Conservation (phyloP, 306 rosid species). For the Vigna nakashimae region DNA sequence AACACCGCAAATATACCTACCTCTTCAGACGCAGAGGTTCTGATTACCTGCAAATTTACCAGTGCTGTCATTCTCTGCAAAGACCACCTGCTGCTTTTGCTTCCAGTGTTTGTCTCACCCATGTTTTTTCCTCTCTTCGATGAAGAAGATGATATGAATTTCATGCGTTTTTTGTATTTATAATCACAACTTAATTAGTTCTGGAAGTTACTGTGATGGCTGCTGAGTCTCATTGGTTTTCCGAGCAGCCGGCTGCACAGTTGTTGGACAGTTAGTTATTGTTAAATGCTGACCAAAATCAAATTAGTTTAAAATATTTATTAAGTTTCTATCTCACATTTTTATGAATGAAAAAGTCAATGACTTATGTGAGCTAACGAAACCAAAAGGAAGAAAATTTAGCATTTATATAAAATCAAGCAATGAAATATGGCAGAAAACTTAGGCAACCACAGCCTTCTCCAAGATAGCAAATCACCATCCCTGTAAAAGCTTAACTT, state of each 20-base stretch:
- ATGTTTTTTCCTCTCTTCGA: background rate
- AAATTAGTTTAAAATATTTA: no score
- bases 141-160: no score
- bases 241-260: no score
- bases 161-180: no score
- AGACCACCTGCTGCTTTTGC: slow-evolving; percentile 13
- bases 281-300: no score
- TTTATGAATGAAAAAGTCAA: background rate
- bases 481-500: slow-evolving; percentile 50
- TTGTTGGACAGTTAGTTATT: no score
- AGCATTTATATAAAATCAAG: slow-evolving; percentile 49
- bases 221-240: no score
- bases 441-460: slow-evolving; percentile 47
- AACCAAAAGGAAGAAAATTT: slow-evolving; percentile 39
- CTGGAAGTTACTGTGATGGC: no score
- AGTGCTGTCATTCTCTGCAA: slow-evolving; percentile 42
- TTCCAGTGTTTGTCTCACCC: slow-evolving; percentile 26
- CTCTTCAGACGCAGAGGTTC: slow-evolving; percentile 41
- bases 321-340: no score
- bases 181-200: no score
- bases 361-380: slow-evolving; percentile 44
- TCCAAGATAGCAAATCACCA: slow-evolving; percentile 38
- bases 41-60: background rate
- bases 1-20: slow-evolving; percentile 8
- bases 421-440: slow-evolving; percentile 49